Evolutionary conservation across 805 yeast species (phyloP).

Genomic region (Teunomyces aglyptinius): DNA sequence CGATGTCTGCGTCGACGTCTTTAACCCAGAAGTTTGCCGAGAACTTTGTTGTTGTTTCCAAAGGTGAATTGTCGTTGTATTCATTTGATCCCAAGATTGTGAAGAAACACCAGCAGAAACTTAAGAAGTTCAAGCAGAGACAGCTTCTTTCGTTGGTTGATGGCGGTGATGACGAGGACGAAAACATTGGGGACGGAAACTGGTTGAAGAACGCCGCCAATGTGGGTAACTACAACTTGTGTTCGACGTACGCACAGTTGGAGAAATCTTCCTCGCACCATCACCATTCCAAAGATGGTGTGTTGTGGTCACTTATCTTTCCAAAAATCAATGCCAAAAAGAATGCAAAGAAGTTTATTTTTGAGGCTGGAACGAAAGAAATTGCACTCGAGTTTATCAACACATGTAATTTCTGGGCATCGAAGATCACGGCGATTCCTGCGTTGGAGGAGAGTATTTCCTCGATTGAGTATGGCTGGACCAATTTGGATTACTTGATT

Average conservation of each 20-base stretch:
- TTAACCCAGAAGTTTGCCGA: slow-evolving; percentile 33
- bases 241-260: slow-evolving; percentile 49
- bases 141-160: slow-evolving; percentile 13
- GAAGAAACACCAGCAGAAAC: slow-evolving; percentile 38
- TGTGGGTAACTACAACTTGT: slow-evolving; percentile 50
- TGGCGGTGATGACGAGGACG: slow-evolving; percentile 23
- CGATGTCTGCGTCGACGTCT: slow-evolving; percentile 3
- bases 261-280: slow-evolving; percentile 18
- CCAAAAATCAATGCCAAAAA: slow-evolving; percentile 40
- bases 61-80: slow-evolving; percentile 62
- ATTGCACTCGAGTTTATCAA: slow-evolving; percentile 69
- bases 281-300: slow-evolving; percentile 7
- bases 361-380: slow-evolving; percentile 65
- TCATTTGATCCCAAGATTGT: slow-evolving; percentile 48
- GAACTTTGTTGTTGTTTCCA: slow-evolving; percentile 63
- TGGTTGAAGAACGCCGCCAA: slow-evolving; percentile 66
- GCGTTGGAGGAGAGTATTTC: slow-evolving; percentile 64
- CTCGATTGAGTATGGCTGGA: slow-evolving; percentile 85
- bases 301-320: slow-evolving; percentile 54
- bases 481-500: slow-evolving; percentile 34
- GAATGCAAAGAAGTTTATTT: slow-evolving; percentile 46
- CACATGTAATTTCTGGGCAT: slow-evolving; percentile 89
- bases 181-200: slow-evolving; percentile 57
- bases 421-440: slow-evolving; percentile 79
- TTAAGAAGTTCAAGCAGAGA: slow-evolving; percentile 21